Evolutionary conservation across 345 rosid species (phyloP).

Genomic region (Salix dunnii): DNA sequence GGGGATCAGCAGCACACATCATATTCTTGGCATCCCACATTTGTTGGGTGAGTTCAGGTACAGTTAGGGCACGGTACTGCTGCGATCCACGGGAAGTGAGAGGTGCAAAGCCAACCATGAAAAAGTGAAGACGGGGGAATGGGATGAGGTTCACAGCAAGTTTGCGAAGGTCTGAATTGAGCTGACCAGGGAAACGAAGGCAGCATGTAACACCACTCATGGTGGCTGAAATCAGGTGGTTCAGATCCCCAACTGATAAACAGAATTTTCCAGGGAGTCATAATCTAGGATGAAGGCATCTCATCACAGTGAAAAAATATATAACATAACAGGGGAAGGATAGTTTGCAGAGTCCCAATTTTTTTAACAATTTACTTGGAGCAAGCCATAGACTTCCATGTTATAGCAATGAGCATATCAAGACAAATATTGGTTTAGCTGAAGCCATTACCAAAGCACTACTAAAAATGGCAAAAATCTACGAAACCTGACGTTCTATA

Average conservation of each 20-base stretch:
- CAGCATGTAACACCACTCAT: slow-evolving; percentile 84
- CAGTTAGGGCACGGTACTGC: slow-evolving; percentile 68
- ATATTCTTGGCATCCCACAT: slow-evolving; percentile 89
- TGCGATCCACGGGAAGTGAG: slow-evolving; percentile 75
- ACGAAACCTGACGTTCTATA: background rate
- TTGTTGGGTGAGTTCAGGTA: slow-evolving; percentile 78
- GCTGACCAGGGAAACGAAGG: slow-evolving; percentile 82
- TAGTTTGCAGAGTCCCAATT: background rate
- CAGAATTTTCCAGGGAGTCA: slow-evolving; percentile 12
- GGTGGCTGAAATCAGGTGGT: slow-evolving; percentile 72
- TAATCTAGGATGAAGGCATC: slow-evolving; percentile 6
- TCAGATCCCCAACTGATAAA: slow-evolving; percentile 65
- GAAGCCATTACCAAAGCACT: background rate
- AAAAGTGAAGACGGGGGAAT: slow-evolving; percentile 74
- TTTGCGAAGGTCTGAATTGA: slow-evolving; percentile 74
- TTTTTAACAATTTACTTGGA: background rate
- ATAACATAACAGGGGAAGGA: background rate
- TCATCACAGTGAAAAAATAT: background rate
- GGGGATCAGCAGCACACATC: slow-evolving; percentile 81
- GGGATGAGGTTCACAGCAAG: slow-evolving; percentile 82
- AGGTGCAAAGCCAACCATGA: slow-evolving; percentile 78
- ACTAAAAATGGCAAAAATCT: background rate
- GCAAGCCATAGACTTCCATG: background rate
- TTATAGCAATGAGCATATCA: background rate
- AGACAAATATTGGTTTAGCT: background rate